Evolutionary conservation across 2,329 filamentous ascomycete species (phyloP).

Genomic region (Magnaporthiopsis poae): DNA sequence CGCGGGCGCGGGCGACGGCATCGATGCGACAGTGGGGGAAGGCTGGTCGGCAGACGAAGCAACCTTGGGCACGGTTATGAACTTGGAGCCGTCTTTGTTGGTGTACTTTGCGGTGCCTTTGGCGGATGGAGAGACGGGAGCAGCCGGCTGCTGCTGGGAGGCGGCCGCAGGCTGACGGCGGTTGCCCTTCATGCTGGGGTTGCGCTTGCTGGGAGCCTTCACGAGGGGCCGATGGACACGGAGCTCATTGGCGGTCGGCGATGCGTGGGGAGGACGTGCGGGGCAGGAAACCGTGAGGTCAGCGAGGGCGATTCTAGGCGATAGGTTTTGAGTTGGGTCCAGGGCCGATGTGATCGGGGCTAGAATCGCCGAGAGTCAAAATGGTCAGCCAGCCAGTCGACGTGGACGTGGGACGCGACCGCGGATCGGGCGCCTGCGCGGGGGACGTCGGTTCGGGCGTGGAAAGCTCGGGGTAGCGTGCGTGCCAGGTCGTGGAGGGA

Average conservation of each 20-base stretch:
- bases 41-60: constrained; percentile 41
- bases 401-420: not conserved
- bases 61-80: constrained; percentile 54
- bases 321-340: not conserved
- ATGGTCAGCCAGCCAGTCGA: not conserved
- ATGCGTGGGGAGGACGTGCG: not conserved
- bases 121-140: constrained; percentile 40
- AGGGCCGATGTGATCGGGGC: not conserved
- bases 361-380: not conserved
- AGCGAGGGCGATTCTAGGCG: not conserved
- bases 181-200: constrained; percentile 23
- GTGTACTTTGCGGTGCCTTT: constrained; percentile 51
- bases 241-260: not conserved
- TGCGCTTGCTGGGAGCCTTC: not conserved
- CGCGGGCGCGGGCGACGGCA: constrained; percentile 21
- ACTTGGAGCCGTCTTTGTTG: constrained; percentile 61
- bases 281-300: not conserved
- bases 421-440: not conserved
- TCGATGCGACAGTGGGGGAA: constrained; percentile 33
- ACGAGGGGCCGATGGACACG: not conserved
- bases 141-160: constrained; percentile 10
- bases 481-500: not conserved
- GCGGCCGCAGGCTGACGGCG: constrained; percentile 20
- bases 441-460: not conserved
- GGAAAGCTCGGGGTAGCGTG: not conserved